phyloP scores from a whole-genome alignment of 2,329 filamentous ascomycete genomes.

The Sarocladiaceae sp. region DNA sequence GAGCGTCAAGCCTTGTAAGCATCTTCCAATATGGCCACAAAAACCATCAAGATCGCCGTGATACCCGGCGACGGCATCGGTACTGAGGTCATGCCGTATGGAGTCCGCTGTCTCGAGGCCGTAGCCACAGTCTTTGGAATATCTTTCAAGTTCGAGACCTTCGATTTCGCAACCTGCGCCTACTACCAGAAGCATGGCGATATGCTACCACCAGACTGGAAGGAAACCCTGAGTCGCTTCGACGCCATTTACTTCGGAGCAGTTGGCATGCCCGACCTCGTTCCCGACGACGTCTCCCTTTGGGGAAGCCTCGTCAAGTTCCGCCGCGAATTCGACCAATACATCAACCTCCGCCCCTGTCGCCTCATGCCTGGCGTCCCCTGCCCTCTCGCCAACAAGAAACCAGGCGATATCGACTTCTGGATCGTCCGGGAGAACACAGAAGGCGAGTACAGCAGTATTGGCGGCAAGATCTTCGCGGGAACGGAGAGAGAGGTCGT shows the following conservation, averaged over 20 bases:
- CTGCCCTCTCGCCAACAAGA: constrained; percentile 47
- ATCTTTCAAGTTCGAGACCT: constrained; percentile 53
- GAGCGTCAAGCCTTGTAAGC: too few species aligned
- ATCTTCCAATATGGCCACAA: constrained; percentile 33
- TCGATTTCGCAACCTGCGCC: constrained; percentile 59
- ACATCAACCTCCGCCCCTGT: constrained; percentile 61
- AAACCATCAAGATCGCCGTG: constrained; percentile 42
- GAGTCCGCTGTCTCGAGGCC: constrained; percentile 52
- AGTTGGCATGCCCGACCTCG: constrained; percentile 47
- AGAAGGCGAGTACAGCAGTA: constrained; percentile 61
- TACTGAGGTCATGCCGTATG: constrained; percentile 58
- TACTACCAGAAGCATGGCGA: constrained; percentile 43
- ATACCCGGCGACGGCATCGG: constrained; percentile 68
- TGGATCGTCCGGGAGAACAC: constrained; percentile 62
- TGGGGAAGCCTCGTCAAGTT: constrained; percentile 64
- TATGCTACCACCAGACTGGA: constrained; percentile 38
- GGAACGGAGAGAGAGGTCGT: constrained; percentile 54
- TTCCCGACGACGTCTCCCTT: constrained; percentile 61
- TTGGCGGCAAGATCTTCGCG: constrained; percentile 55
- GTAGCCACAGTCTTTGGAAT: constrained; percentile 40
- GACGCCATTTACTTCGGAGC: constrained; percentile 65
- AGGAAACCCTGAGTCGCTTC: constrained; percentile 48
- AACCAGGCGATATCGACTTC: constrained; percentile 57
- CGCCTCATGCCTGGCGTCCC: constrained; percentile 53
- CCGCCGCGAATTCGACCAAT: constrained; percentile 61